These are phyloP conservation scores for Goffeauzyma gilvescens DNA, from an alignment of 768 basidiomycete genomes.

Conservation along the genomic window DNA sequence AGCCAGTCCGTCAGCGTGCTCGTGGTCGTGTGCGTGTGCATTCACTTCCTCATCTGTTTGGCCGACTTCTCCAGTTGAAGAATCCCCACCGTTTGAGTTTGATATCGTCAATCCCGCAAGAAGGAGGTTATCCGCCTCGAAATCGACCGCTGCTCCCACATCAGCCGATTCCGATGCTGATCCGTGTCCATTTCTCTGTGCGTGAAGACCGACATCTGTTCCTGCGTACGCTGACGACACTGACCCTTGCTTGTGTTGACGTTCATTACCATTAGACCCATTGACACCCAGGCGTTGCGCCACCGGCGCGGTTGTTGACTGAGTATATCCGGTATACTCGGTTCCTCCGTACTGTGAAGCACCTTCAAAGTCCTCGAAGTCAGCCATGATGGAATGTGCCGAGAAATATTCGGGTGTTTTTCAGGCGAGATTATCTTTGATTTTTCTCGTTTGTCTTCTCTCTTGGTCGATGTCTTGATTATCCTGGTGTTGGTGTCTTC, in stretches of 20 bases:
- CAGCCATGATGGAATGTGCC: too few species aligned
- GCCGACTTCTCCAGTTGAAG: slow-evolving; percentile 15
- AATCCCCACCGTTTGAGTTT: background rate
- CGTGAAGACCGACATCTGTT: too few species aligned
- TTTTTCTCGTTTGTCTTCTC: too few species aligned
- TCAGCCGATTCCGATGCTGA: too few species aligned
- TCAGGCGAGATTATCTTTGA: too few species aligned
- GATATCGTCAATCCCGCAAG: slow-evolving; percentile 11
- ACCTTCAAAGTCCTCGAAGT: slow-evolving; percentile 33
- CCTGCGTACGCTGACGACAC: slow-evolving; percentile 19
- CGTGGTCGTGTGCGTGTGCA: slow-evolving; percentile 14
- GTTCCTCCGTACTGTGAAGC: slow-evolving; percentile 28
- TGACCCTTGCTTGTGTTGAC: background rate
- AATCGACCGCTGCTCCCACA: too few species aligned
- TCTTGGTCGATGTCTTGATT: too few species aligned
- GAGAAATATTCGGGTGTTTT: too few species aligned
- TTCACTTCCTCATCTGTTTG: slow-evolving; percentile 11
- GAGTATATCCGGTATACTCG: too few species aligned
- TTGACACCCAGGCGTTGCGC: background rate
- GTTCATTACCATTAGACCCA: background rate
- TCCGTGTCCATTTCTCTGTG: too few species aligned
- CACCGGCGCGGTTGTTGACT: background rate
- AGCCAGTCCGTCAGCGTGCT: slow-evolving; percentile 76
- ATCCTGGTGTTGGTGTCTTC: too few species aligned
- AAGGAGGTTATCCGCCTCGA: slow-evolving; percentile 24